Conservation (phyloP, 2,329 filamentous ascomycete genomes). For the Aplosporella prunicola region DNA sequence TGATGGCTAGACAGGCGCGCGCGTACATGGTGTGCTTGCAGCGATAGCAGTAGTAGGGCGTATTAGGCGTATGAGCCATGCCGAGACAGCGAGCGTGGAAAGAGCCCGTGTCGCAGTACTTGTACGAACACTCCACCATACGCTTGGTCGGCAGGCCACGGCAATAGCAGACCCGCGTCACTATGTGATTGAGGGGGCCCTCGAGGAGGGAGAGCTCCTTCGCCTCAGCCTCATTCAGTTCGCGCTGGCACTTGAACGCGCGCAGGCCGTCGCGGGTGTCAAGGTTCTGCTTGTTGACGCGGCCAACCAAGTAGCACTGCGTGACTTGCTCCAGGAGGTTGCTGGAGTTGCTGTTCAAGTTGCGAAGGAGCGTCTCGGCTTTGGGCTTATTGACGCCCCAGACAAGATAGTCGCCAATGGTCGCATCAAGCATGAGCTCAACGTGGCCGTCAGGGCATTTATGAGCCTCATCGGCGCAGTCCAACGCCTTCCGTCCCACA, state of each 20-base stretch:
- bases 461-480: no score
- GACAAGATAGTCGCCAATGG: no score
- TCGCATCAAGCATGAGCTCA: no score
- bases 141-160: not conserved
- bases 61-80: not conserved
- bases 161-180: slow-evolving; percentile 1
- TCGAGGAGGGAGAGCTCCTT: not conserved
- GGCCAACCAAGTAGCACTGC: slow-evolving; percentile 2
- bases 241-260: not conserved
- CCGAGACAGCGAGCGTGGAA: slow-evolving; percentile 3
- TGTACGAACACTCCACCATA: slow-evolving; percentile 1
- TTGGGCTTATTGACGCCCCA: no score
- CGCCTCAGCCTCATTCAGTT: not conserved
- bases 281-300: slow-evolving; percentile 1
- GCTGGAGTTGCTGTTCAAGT: no score
- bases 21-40: no score
- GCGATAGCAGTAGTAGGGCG: not conserved
- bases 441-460: no score
- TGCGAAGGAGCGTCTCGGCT: no score
- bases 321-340: slow-evolving; percentile 3
- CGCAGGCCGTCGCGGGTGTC: not conserved
- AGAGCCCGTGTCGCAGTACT: not conserved
- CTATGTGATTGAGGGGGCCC: not conserved
- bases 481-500: no score
- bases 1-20: no score